Evolutionary conservation across 495 filamentous ascomycete genomes (phyloP), one percentile per base, ranked within the genome.

Genomic region (Tuber magnatum): DNA sequence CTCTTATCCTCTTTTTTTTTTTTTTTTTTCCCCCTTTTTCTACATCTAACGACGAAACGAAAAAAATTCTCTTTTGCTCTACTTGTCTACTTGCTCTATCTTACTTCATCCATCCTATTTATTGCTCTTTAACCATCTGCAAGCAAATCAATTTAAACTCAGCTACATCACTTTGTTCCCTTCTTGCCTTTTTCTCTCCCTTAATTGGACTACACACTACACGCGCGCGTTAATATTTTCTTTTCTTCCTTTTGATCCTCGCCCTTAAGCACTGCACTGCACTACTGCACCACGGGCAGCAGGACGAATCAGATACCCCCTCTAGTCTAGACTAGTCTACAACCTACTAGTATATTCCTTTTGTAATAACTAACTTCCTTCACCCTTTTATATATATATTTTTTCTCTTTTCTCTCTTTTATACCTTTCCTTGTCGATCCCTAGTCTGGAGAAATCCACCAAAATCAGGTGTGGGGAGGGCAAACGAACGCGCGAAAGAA

Each of bases 11-110:
- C 18, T 43, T 9, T 4, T 3, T 46, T 71, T 24, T 51, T n/a
- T 41, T 12, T 8, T n/a, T 16, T 40, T 12, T 16, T 16, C 20
- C 28, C 22, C 42, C 16, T 40, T 24, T 71, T 69, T 71, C 24
- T 65, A 35, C 78, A 79, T 76, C 75, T 79, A 79, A 79, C 77
- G 77, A 79, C 77, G 77, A 79, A 79, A 79, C 77, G 77, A 79
- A 75, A 79, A 79, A 79, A 77, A 79, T 74, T 69, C 76, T 10
- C 74, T 79, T 75, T 79, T 69, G 70, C 69, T 78, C 69, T 68
- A 61, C 20, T 79, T 79, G 73, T 77, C 72, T 75, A 39, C 18
- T 72, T 78, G 72, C 74, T 78, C 78, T 79, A 68, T 10, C 78
- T 70, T n/a, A 78, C 74, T 69, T 75, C 74, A 75, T 78, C 72